These are phyloP conservation scores for Anthracocystis panici-leucophaei DNA, from an alignment of 1,284 basidiomycete species.

Conservation along the genomic window DNA sequence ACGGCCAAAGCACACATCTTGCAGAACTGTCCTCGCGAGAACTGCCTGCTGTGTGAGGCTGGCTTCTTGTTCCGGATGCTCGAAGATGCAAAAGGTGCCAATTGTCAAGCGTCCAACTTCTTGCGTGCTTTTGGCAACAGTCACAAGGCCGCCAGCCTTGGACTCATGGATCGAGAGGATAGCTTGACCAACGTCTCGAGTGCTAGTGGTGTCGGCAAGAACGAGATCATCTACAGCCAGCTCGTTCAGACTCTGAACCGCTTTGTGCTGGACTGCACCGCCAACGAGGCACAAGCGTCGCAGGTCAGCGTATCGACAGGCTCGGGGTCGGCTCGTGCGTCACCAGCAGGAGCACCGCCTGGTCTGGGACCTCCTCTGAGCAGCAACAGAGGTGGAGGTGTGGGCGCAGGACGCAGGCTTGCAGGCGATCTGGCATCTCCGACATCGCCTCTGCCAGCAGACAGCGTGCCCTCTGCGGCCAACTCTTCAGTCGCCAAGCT, in stretches of 20 bases:
- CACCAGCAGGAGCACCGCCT: conserved; percentile 37
- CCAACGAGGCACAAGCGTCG: conserved; percentile 43
- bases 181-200: conserved; percentile 73
- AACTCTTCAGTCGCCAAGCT: conserved; percentile 27
- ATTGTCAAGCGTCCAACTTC: conserved; percentile 97
- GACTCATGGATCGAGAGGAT: conserved; percentile 88
- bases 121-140: conserved; percentile 86
- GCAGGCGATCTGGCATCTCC: conserved; percentile 16
- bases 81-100: conserved; percentile 90
- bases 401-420: conserved; percentile 14
- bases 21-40: conserved; percentile 80
- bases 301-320: background rate
- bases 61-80: conserved; percentile 96
- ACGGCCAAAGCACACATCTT: conserved; percentile 92
- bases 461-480: conserved; percentile 7
- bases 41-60: conserved; percentile 93
- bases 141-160: conserved; percentile 83
- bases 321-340: conserved; percentile 6
- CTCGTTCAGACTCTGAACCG: conserved; percentile 95
- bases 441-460: conserved; percentile 12
- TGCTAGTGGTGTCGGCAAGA: conserved; percentile 26
- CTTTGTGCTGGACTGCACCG: conserved; percentile 80
- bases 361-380: conserved; percentile 41
- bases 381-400: conserved; percentile 39
- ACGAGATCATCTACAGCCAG: conserved; percentile 75